phyloP scores from a whole-genome alignment of 345 rosid species.

The Brassica carinata region DNA sequence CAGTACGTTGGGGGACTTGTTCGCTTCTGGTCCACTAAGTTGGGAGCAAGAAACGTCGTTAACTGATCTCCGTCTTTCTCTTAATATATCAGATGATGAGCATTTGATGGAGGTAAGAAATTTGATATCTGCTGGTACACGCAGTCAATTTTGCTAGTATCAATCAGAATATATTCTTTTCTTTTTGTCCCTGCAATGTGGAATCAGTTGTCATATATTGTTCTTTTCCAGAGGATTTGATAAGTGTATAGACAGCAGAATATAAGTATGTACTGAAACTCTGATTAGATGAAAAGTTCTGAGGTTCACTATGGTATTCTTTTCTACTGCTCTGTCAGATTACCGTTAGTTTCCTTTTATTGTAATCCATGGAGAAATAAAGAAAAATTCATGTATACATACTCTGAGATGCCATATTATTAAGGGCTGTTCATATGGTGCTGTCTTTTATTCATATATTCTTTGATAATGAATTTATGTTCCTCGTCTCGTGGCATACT shows the following conservation, averaged over 20 bases:
- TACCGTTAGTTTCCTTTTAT: slow-evolving; percentile 3
- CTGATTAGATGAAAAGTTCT: slow-evolving; percentile 32
- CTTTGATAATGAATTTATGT: background rate
- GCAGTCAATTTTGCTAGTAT: slow-evolving; percentile 48
- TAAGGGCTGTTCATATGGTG: background rate
- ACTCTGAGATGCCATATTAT: slow-evolving; percentile 26
- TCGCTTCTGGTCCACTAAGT: slow-evolving; percentile 78
- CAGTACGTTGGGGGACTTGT: slow-evolving; percentile 58
- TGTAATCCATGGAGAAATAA: slow-evolving; percentile 33
- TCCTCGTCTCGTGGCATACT: background rate
- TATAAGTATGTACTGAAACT: slow-evolving; percentile 39
- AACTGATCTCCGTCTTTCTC: slow-evolving; percentile 77
- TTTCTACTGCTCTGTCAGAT: slow-evolving; percentile 10
- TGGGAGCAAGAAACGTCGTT: slow-evolving; percentile 88
- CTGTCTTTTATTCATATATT: background rate
- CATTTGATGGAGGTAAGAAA: slow-evolving; percentile 77
- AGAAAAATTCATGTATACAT: slow-evolving; percentile 25
- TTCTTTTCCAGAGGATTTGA: slow-evolving; percentile 35
- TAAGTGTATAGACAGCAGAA: slow-evolving; percentile 38
- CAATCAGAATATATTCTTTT: slow-evolving; percentile 33
- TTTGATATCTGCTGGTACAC: slow-evolving; percentile 61
- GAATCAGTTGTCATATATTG: slow-evolving; percentile 40
- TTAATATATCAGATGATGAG: slow-evolving; percentile 86
- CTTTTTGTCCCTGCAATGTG: slow-evolving; percentile 32
- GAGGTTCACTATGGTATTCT: slow-evolving; percentile 26